Evolutionary conservation across 1,139 yeast species (phyloP), one percentile per base, ranked within the genome.

Genomic region (Hyphopichia buzzinii): DNA sequence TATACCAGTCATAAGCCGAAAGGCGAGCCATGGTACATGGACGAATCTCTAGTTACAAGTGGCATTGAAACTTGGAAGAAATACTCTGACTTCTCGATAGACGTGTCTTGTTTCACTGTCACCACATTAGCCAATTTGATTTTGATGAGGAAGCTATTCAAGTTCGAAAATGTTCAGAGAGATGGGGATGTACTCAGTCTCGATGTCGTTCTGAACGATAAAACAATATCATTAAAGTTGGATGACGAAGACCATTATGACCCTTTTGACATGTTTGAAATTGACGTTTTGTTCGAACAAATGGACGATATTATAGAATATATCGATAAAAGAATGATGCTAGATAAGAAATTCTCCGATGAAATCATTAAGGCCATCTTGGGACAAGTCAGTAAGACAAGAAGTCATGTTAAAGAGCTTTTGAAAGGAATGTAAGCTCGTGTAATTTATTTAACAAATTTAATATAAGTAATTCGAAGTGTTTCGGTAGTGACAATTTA

Each of bases 31-130:
- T 51, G 59, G 48, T 62, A 58, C 59, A 55, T 60, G 44, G 41
- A 49, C 11, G 50, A 48, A n/a, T 53, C 52, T 2, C 38, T 55
- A 3, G 43, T 41, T 26, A 33, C 59, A 42, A 13, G 43, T 33
- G 41, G 56, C 31, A 34, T 43, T 42, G 71, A 68, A 36, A 58
- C 65, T 0, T 72, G 78, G 77, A 43, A 62, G 29, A 74, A 71
- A 46, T 67, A 60, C 27, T 54, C 59, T 4, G 52, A 68, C 59
- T 35, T 49, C 49, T 31, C 62, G 47, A 41, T 56, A 50, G 33
- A 51, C 45, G 29, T 59, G 38, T 43, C 57, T 42, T 33, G 64
- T 49, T 39, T 57, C 7, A 41, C 57, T 16, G 39, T 64, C 21
- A 50, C 64, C 1, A 40, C 62, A 12, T 30, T 62, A n/a, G 48